Evolutionary conservation across 148 eudicot genomes (phyloP), one percentile per base, ranked within the genome.

Genomic region (Heliamphora exappendiculata): DNA sequence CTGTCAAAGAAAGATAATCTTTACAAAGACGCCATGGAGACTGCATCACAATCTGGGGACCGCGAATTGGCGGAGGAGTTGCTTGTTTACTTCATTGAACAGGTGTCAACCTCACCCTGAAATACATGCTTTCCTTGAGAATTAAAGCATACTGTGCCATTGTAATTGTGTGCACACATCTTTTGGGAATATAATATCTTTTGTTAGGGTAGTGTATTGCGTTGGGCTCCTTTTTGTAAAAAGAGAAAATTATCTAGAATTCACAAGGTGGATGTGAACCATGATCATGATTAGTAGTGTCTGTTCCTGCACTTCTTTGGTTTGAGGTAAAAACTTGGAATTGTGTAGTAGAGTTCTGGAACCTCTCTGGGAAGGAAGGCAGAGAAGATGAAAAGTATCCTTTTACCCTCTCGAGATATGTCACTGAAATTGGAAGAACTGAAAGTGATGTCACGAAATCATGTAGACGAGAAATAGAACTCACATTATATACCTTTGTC

Each of bases 21-120:
- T 36, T 94, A 91, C 89, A 94, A 90, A 81, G 98, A 94, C 86
- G 97, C 97, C 67, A 94, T 94, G 98, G 98, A 94, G 82, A 94
- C 97, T 44, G 94, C 95, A n/a, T 94, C 98, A 44, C 98, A 94
- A 64, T 94, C 98, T 78, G 98, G 98, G 59, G 97, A 94, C 67
- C 92, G 98, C 79, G 98, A 94, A 82, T 93, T 94, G 77, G 97
- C 98, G 10, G 98, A 94, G 80, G 98, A 92, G 86, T 84, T 91
- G 84, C 98, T 91, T 79, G 89, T 91, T 67, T 94, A 94, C 84
- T 94, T 94, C 82, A 92, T 92, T 77, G 97, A 94, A 74, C 85
- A 94, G 95, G 98, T 92, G 77, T 28, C 1, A 1, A 50, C n/a
- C 47, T 44, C 26, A 16, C 9, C 39, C 19, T 31, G 63, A 51